Base-by-base conservation (phyloP, 345 rosid species). In the Dovyalis caffra region DNA sequence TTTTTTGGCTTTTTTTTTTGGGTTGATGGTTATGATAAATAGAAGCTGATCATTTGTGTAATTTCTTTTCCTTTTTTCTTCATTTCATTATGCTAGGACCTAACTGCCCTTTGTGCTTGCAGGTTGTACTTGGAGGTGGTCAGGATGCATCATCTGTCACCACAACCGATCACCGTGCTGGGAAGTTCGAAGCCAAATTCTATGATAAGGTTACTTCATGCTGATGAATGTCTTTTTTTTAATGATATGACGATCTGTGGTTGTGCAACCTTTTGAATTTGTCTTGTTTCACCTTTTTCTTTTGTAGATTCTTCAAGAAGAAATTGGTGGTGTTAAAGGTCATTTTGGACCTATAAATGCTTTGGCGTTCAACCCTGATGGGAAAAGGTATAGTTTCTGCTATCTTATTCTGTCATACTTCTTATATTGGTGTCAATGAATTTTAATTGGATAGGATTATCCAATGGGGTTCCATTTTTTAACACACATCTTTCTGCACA, bases 81-180 rank as follows among this genome's bases (percentile, higher is more conserved):
- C 16, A 20, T 33, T 35, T 31, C 26, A 56, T 38, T 38, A 45
- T 49, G 28, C 5, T 8, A 8, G 23, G 28, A 21, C 18, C 26
- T 67, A 33, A 60, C 23, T 73, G 40, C 11, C 34, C 6, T 16
- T 71, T 72, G 65, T 82, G 34, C 70, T 57, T 64, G 15, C 78
- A 95, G 99, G 97, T 93, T 82, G 97, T 95, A 69, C 93, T 95
- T 84, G 98, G 99, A 82, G 98, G 99, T 82, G 99, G 99, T 81
- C 99, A 93, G 78, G 97, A 93, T 80, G 95, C 99, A 66, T 93
- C 98, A 60, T 83, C 99, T 66, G 97, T 95, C 66, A 95, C 99
- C 6, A 95, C 97, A 45, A 93, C 98, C 23, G 98, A 95, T 78
- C 98, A 93, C 80, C 95, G 97, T 78, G 97, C 99, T 47, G 98